phyloP scores from a whole-genome alignment of 106 monocot genomes.

The Agapanthus africanus region DNA sequence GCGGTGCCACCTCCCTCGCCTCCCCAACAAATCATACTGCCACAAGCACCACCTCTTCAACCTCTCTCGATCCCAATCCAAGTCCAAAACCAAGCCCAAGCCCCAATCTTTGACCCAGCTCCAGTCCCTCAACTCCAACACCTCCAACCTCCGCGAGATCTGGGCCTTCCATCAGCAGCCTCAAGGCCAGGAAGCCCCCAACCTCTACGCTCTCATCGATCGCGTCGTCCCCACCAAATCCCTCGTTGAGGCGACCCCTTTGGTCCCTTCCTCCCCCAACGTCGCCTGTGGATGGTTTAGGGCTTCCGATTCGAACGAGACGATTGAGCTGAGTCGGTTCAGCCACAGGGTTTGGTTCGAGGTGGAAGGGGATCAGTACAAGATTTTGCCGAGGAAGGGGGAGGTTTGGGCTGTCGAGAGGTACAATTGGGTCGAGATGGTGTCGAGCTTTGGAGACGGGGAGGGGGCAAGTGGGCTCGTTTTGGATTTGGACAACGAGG shows the following conservation, averaged over 20 bases:
- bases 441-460: constrained; percentile 4
- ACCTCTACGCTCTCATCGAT: constrained; percentile 10
- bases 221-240: background rate
- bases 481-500: background rate
- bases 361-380: constrained; percentile 6
- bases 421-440: constrained; percentile 4
- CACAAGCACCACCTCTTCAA: constrained; percentile 9
- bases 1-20: constrained; percentile 11
- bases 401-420: constrained; percentile 20
- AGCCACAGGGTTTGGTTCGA: constrained; percentile 12
- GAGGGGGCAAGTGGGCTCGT: constrained; percentile 6
- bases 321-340: background rate
- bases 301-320: background rate
- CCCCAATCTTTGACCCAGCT: background rate
- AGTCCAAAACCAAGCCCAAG: background rate
- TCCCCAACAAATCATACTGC: constrained; percentile 10
- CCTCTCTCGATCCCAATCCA: constrained; percentile 1
- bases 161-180: constrained; percentile 4
- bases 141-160: constrained; percentile 3
- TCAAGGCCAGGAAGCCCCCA: background rate
- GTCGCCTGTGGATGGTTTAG: background rate
- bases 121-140: background rate
- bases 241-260: background rate
- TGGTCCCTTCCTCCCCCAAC: background rate
- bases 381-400: constrained; percentile 14